Conservation (phyloP, 2,329 filamentous ascomycete genomes). For the Cytospora schulzeri region DNA sequence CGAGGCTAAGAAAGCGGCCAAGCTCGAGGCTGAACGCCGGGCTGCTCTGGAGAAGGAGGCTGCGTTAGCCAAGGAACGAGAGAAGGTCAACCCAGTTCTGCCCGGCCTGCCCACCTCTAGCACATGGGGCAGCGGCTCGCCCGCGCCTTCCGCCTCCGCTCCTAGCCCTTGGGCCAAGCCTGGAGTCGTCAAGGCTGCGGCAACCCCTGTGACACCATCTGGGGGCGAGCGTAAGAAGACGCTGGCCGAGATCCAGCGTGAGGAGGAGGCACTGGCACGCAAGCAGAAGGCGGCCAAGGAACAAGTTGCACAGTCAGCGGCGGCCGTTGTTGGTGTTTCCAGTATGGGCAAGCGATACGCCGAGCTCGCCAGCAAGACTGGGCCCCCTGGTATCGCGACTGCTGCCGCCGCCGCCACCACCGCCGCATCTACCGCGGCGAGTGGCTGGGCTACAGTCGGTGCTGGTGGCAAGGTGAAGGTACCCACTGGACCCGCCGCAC, state of each 20-base stretch:
- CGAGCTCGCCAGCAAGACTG: conserved; percentile 81
- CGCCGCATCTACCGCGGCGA: conserved; percentile 34
- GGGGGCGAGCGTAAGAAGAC: conserved; percentile 71
- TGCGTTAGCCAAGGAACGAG: conserved; percentile 60
- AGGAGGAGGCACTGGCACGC: conserved; percentile 75
- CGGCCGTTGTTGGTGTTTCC: conserved; percentile 48
- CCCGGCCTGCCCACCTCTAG: conserved; percentile 84
- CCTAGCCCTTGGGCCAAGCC: conserved; percentile 70
- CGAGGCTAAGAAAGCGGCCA: conserved; percentile 90
- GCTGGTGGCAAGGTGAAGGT: conserved; percentile 89
- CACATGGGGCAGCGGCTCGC: conserved; percentile 84
- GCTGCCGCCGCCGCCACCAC: conserved; percentile 39
- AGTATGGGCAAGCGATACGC: conserved; percentile 82
- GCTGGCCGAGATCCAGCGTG: conserved; percentile 91
- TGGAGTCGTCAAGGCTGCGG: conserved; percentile 45
- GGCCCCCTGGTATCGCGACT: conserved; percentile 37
- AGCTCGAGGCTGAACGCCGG: conserved; percentile 78
- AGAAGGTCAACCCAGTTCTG: conserved; percentile 59
- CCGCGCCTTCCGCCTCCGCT: conserved; percentile 56
- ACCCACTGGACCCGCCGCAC: conserved; percentile 60
- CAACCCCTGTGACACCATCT: conserved; percentile 37
- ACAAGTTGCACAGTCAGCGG: conserved; percentile 49
- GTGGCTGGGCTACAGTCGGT: conserved; percentile 92
- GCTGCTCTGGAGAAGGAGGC: conserved; percentile 79
- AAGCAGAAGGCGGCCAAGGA: conserved; percentile 71